Conservation (phyloP, 805 yeast genomes). For the Candida fluviatilis region DNA sequence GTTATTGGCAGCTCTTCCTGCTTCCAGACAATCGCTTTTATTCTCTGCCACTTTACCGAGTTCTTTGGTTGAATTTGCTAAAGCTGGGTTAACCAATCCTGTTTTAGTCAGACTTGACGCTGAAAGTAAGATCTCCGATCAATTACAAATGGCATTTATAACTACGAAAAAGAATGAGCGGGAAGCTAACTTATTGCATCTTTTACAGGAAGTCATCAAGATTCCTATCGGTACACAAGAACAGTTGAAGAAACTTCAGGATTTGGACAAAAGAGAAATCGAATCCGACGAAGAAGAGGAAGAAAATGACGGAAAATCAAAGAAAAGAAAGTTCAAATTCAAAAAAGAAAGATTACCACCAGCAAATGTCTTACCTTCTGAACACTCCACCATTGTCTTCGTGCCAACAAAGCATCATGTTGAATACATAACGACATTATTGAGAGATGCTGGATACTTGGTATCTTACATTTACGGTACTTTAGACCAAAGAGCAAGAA, state of each 20-base stretch:
- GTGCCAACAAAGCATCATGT: conserved; percentile 98
- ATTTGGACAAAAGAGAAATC: conserved; percentile 44
- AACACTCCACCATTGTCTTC: conserved; percentile 83
- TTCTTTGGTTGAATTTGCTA: conserved; percentile 91
- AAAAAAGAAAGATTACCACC: conserved; percentile 62
- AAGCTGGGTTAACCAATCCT: conserved; percentile 92
- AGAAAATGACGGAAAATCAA: conserved; percentile 33
- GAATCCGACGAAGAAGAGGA: conserved; percentile 53
- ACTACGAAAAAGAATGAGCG: conserved; percentile 79
- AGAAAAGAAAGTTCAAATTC: conserved; percentile 35
- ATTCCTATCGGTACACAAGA: conserved; percentile 77
- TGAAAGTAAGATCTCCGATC: conserved; percentile 85
- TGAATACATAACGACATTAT: conserved; percentile 72
- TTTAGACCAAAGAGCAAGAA: conserved; percentile 91
- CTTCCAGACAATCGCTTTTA: conserved; percentile 78
- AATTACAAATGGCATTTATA: conserved; percentile 85
- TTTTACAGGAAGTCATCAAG: conserved; percentile 81
- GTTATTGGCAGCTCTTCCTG: conserved; percentile 76
- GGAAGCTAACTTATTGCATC: conserved; percentile 75
- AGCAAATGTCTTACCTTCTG: conserved; percentile 82
- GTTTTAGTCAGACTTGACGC: conserved; percentile 90
- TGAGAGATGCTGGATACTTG: conserved; percentile 78
- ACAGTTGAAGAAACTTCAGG: conserved; percentile 51
- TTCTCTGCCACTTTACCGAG: conserved; percentile 95
- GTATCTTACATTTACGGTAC: conserved; percentile 91